phyloP scores from a whole-genome alignment of 2,329 filamentous ascomycete genomes.

The Penicillium sp. region DNA sequence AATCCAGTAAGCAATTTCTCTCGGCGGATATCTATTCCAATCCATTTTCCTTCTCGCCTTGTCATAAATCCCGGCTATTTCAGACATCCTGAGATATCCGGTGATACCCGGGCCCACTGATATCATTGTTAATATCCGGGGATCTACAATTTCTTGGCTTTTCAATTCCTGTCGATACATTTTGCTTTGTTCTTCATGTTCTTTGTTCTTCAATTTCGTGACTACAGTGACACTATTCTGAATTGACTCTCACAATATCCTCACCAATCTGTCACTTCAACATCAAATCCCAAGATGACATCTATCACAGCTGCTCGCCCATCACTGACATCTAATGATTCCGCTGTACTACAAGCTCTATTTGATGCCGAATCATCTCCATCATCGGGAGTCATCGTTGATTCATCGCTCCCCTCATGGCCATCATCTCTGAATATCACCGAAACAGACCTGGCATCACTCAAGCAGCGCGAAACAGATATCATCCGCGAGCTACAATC shows the following conservation, averaged over 20 bases:
- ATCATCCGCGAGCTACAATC: constrained; percentile 42
- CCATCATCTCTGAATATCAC: constrained; percentile 39
- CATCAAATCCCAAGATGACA: constrained; percentile 15
- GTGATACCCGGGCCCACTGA: constrained; percentile 17
- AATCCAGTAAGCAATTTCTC: constrained; percentile 2
- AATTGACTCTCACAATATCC: neutral
- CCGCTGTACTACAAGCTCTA: constrained; percentile 46
- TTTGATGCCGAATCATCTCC: constrained; percentile 47
- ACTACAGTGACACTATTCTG: neutral
- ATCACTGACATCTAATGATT: constrained; percentile 44
- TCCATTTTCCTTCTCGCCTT: constrained; percentile 3
- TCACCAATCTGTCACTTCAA: neutral
- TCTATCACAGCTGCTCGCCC: constrained; percentile 24
- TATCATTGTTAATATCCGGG: constrained; percentile 4
- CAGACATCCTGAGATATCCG: constrained; percentile 17
- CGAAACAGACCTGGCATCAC: constrained; percentile 31
- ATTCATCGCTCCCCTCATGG: constrained; percentile 40
- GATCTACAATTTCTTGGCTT: neutral
- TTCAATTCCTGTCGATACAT: neutral
- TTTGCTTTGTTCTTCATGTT: neutral
- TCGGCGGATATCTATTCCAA: constrained; percentile 4
- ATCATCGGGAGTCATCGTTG: constrained; percentile 39
- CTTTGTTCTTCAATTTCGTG: neutral
- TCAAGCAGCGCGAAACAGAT: constrained; percentile 41
- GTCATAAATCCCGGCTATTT: neutral